These are phyloP conservation scores for Lecanicillium sp. DNA, from an alignment of 2,329 filamentous ascomycete genomes.

Conservation along the genomic window DNA sequence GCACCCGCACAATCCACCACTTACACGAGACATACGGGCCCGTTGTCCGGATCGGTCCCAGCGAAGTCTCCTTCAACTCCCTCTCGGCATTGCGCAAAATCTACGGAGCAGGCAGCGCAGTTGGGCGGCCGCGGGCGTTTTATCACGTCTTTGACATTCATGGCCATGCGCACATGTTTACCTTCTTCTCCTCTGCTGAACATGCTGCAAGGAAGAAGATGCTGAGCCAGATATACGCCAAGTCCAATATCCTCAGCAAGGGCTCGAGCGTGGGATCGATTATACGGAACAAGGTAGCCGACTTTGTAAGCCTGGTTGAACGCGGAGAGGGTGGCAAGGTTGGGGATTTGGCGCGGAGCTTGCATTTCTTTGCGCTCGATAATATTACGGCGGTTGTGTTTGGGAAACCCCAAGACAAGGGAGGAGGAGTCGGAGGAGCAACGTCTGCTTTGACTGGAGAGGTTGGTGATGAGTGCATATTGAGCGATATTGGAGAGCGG, in stretches of 20 bases:
- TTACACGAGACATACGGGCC: constrained; percentile 38
- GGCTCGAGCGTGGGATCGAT: constrained; percentile 10
- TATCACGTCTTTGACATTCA: constrained; percentile 50
- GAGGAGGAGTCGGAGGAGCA: constrained; percentile 25
- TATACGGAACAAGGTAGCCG: constrained; percentile 13
- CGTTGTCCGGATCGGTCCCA: constrained; percentile 37
- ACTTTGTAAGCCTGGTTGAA: constrained; percentile 32
- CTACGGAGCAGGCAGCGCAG: constrained; percentile 44
- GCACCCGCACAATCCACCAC: constrained; percentile 30
- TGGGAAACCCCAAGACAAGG: no score
- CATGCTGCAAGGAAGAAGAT: constrained; percentile 45
- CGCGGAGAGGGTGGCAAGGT: constrained; percentile 19
- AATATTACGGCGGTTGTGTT: constrained; percentile 44
- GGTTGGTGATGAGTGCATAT: constrained; percentile 26
- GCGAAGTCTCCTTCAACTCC: constrained; percentile 33
- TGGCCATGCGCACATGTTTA: constrained; percentile 42
- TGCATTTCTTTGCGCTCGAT: constrained; percentile 47
- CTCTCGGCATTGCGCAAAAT: constrained; percentile 40
- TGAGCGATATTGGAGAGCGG: constrained; percentile 40
- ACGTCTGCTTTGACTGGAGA: constrained; percentile 33
- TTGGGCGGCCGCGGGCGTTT: constrained; percentile 36
- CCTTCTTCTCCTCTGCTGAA: constrained; percentile 31
- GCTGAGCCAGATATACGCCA: constrained; percentile 43
- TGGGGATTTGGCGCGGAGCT: constrained; percentile 36
- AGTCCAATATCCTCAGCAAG: constrained; percentile 30